These are phyloP conservation scores for Yarrowia yakushimensis DNA, from an alignment of 805 yeast species.

Conservation along the genomic window DNA sequence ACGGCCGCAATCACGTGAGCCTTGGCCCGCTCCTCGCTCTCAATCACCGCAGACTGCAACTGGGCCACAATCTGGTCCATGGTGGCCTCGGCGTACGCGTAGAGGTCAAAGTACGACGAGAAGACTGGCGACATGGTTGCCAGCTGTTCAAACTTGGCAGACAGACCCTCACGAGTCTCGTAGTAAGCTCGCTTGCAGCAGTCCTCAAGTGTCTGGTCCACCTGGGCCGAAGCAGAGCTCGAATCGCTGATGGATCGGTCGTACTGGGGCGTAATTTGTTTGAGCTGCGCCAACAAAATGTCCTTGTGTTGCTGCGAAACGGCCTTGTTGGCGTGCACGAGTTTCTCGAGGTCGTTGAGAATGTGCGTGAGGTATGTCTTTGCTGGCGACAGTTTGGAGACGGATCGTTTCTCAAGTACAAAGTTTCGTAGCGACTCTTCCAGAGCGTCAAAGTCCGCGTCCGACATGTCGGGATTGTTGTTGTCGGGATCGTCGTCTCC, in stretches of 20 bases:
- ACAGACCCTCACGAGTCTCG: slow-evolving; percentile 53
- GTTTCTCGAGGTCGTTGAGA: slow-evolving; percentile 56
- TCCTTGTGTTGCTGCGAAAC: slow-evolving; percentile 50
- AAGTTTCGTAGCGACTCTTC: slow-evolving; percentile 84
- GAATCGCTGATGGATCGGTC: slow-evolving; percentile 53
- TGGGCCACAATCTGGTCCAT: slow-evolving; percentile 64
- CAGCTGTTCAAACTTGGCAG: slow-evolving; percentile 48
- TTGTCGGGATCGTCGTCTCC: slow-evolving; percentile 40
- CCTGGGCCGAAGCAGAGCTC: slow-evolving; percentile 51
- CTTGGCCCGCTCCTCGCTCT: slow-evolving; percentile 69
- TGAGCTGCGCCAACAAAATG: slow-evolving; percentile 48
- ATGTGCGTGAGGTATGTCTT: slow-evolving; percentile 76
- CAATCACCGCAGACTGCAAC: slow-evolving; percentile 58
- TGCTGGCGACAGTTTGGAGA: slow-evolving; percentile 89
- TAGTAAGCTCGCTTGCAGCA: slow-evolving; percentile 58
- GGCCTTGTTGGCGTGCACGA: slow-evolving; percentile 63
- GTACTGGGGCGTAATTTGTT: slow-evolving; percentile 60
- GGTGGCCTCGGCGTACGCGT: slow-evolving; percentile 66
- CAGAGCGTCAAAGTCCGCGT: slow-evolving; percentile 60
- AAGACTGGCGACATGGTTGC: neutral
- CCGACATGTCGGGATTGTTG: slow-evolving; percentile 36
- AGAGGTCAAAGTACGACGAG: slow-evolving; percentile 44
- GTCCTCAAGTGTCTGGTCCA: slow-evolving; percentile 61
- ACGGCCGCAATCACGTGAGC: slow-evolving; percentile 57
- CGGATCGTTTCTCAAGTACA: slow-evolving; percentile 80